Evolutionary conservation across 2,329 filamentous ascomycete genomes (phyloP), one percentile per base, ranked within the genome.

Genomic region (Penicillium sp.): DNA sequence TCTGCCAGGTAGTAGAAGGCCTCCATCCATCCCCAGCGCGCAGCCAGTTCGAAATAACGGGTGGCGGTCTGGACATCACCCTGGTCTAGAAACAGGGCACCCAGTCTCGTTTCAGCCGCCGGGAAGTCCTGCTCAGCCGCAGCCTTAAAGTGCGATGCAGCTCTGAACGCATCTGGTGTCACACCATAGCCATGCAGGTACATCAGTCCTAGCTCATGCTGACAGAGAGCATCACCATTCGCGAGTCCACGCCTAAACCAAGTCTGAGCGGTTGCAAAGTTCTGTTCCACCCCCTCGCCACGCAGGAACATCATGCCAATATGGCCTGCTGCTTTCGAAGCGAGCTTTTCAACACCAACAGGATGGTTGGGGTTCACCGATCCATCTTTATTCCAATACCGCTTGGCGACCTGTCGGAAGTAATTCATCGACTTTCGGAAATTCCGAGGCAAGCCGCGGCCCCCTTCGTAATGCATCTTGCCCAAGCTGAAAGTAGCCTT

Each of bases 1-100:
- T 96, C 90, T 2, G 88, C 90, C 4, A 96, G 80, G 66, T 95
- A 95, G 70, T 95, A 96, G 64, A 87, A 88, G 0, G 89, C 87
- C 68, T 95, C 89, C 54, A 95, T 85, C 63, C 89, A 86, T 12
- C 84, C 84, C 64, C 88, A 88, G 22, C 87, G 77, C 34, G 85
- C 85, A 5, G 90, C 90, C 41, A 91, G 77, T 62, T 95, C 89
- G 60, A 96, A 95, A 66, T 94, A 95, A 57, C 85, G 83, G 52
- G 83, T 85, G 2, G 90, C 90, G 0, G 84, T 83, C 4, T 78
- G 73, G 15, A 93, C 72, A 58, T 95, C 88, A 17, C 88, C 89
- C 66, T 94, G 88, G 59, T 95, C 89, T 6, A 96, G 78, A 65
- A 94, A 93, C 2, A 96, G 76, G 10, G 83, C 81, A 1, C 89